Evolutionary conservation across 371 early-diverging fungal species (phyloP), one percentile per base, ranked within the genome.

Genomic region (Actinomucor elegans): DNA sequence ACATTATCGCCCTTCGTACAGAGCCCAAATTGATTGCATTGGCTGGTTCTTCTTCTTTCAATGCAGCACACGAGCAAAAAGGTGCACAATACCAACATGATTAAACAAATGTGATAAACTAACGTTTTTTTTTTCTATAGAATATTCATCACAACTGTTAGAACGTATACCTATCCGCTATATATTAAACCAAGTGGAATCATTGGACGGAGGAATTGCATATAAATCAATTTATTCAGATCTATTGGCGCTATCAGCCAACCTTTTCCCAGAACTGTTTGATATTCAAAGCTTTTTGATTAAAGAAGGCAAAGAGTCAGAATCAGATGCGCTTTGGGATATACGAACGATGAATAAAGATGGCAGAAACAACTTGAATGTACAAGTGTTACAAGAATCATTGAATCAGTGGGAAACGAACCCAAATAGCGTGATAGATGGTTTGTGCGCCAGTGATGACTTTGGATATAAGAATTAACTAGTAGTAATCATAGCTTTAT

Each of bases 241-340:
- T 51, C 40, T 80, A 17, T 29, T 75, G 4, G 63, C 67, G 7
- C 48, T 74, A 7, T 62, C 73, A 4, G 77, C 77, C 34, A 71
- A 69, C 26, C 34, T 73, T 46, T 77, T 61, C 46, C 80, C 80
- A 7, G 77, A 80, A 38, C 49, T 77, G n/a, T 77, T 80, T 52
- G 77, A 80, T 40, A 66, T 80, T 20, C 59, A 56, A 6, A 66
- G 68, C 26, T 66, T 79, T 26, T 42, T 79, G 23, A 52, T 66
- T 0, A 59, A 67, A 23, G 76, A 79, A 63, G 76, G 74, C 18
- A 67, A 68, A 18, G 60, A 73, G 18, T 44, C 46, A 11, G 24
- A 56, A 15, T 35, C 36, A 14, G 28, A 60, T 48, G 18, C 24
- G 15, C 27, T 59, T 4, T 64, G 59, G 59, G 28, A 59, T 20